These are phyloP conservation scores for Avena insularis DNA, from an alignment of 176 grass and related monocot genomes.

Conservation along the genomic window DNA sequence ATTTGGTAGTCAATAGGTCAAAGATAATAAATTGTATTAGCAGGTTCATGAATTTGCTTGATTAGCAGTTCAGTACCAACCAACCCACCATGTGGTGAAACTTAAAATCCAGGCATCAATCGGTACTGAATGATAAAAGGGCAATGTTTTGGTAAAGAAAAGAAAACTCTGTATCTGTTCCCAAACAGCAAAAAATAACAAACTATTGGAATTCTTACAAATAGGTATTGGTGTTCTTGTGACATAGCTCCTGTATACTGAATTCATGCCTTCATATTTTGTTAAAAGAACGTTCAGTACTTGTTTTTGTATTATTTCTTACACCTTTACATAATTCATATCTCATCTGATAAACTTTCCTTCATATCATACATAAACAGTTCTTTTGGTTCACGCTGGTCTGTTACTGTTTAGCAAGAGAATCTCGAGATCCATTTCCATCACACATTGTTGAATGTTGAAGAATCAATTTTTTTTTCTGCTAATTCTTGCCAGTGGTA, in stretches of 20 bases:
- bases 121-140: not conserved
- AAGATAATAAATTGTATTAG: not conserved
- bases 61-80: not conserved
- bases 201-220: not conserved
- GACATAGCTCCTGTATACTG: not conserved
- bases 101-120: not conserved
- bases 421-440: not conserved
- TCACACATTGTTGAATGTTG: not conserved
- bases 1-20: not conserved
- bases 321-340: not conserved
- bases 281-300: not conserved
- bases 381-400: not conserved
- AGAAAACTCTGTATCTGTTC: not conserved
- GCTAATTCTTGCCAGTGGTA: not conserved
- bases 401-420: not conserved
- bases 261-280: not conserved
- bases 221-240: not conserved
- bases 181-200: not conserved
- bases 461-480: not conserved
- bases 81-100: not conserved
- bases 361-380: not conserved
- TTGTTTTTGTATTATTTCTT: not conserved
- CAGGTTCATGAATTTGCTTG: not conserved
- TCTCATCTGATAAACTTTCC: not conserved
- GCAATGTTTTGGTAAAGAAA: not conserved